Conservation (phyloP, 2,329 filamentous ascomycete species). For the Fusarium caatingaense region DNA sequence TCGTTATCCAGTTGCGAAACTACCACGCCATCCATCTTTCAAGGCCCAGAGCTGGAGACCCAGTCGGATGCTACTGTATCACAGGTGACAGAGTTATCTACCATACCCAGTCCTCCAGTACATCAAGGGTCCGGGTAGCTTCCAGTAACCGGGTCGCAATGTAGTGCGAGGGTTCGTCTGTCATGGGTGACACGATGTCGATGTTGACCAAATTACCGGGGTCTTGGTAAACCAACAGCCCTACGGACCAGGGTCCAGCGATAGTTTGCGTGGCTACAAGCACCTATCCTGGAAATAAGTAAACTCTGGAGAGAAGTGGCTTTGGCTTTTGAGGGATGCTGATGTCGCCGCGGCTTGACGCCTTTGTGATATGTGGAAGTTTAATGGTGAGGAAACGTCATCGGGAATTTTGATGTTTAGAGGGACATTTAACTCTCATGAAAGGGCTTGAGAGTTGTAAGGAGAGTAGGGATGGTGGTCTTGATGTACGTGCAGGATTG, state of each 20-base stretch:
- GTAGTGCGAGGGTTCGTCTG: background rate
- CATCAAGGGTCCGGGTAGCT: background rate
- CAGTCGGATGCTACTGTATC: background rate
- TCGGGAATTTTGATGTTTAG: background rate
- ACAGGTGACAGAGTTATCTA: background rate
- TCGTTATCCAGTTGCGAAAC: background rate
- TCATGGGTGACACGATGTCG: background rate
- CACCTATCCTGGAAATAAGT: background rate
- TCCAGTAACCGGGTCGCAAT: background rate
- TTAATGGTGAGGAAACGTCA: background rate
- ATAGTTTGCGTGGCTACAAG: background rate
- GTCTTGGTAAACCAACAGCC: background rate
- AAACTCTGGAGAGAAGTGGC: background rate
- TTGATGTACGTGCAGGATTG: background rate
- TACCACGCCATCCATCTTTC: background rate
- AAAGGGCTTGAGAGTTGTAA: background rate
- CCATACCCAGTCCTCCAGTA: background rate
- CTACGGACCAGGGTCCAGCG: background rate
- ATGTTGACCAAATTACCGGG: background rate
- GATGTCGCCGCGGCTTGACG: slow-evolving; percentile 6
- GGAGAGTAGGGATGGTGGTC: background rate
- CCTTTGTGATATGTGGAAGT: background rate
- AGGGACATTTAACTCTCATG: background rate
- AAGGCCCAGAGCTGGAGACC: background rate
- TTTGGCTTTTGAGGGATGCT: background rate